A percentile compares a stretch with the other conserved stretches of the same genome.
These are phyloP conservation scores for Aspergillus arachidicola DNA, from an alignment of 2,329 filamentous ascomycete species.

Conservation along the genomic window DNA sequence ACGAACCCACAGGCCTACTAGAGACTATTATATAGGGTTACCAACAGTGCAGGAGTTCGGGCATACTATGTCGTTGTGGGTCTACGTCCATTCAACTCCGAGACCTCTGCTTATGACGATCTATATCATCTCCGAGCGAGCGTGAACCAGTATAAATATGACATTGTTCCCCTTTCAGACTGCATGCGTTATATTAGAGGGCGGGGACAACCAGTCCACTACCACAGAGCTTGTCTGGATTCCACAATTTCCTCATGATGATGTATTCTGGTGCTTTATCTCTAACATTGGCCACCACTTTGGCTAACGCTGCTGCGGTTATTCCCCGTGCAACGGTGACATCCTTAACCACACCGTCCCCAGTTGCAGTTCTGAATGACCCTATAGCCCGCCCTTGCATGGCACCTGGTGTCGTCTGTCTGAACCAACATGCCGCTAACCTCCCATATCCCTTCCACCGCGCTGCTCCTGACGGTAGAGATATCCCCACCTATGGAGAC, in stretches of 20 bases:
- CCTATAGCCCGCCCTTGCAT: background rate
- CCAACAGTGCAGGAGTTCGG: background rate
- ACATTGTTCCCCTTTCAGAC: background rate
- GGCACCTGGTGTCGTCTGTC: background rate
- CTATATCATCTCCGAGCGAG: background rate
- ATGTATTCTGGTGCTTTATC: background rate
- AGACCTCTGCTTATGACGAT: background rate
- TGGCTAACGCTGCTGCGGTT: background rate
- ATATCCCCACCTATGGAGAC: background rate
- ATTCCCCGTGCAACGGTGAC: background rate
- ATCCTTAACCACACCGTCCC: background rate
- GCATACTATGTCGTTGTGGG: background rate
- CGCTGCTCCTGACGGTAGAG: background rate
- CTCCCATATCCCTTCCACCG: constrained; percentile 1
- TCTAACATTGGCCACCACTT: background rate
- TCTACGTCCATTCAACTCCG: background rate
- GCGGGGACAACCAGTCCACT: background rate
- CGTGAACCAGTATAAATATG: background rate
- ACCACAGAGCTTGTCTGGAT: background rate
- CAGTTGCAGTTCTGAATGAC: background rate
- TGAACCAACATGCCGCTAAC: background rate
- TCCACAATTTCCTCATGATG: background rate
- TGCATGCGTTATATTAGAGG: background rate
- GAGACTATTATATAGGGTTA: background rate
- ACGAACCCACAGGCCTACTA: background rate